Evolutionary conservation across 768 basidiomycete species (phyloP), one percentile per base, ranked within the genome.

Genomic region (Neoboletus brunneissimus): DNA sequence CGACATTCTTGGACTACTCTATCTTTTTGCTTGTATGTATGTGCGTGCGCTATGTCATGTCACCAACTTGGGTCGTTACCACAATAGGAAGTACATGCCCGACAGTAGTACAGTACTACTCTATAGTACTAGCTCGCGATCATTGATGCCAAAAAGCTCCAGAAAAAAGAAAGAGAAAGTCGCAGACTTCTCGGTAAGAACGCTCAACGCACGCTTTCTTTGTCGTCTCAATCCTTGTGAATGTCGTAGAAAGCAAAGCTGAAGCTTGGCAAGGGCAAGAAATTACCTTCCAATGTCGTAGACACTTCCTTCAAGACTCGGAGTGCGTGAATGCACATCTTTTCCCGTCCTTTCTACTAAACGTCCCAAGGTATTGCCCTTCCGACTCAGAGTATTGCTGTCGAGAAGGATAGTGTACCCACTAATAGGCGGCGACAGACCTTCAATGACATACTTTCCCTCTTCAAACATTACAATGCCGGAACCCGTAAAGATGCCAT

Each of bases 241-340:
- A 15, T 29, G 40, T 55, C 29, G 25, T 71, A 98, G 93, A 98
- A 94, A 92, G 86, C 92, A 25, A 98, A 91, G 72, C 80, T 97
- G 37, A 99, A 97, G 73, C 89, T 99, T 48, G 96, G 96, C 35
- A 99, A 96, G 71, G 94, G 91, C 43, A 98, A 95, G 72, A 83
- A 88, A 64, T 69, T 77, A 11, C 79, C 94, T 11, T 79, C 75
- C 45, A 98, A 98, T 79, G 91, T 84, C 6, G 83, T 98, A 62
- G 92, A 98, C 73, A 98, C 96, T 1, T 94, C 95, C 1, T 98
- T 96, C 82, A 94, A 95, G 70, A 86, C 93, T 32, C 85, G 92
- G 56, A 92, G 96, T 97, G 67, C 64, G 89, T 77, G 48, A 34
- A 50, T 9, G 42, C 35, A 7, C 8, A 16, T 27, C 54, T 12